A percentile compares a stretch with the other conserved stretches of the same genome.
phyloP scores from a whole-genome alignment of 163 green algal genomes.

The Volvox carteri region DNA sequence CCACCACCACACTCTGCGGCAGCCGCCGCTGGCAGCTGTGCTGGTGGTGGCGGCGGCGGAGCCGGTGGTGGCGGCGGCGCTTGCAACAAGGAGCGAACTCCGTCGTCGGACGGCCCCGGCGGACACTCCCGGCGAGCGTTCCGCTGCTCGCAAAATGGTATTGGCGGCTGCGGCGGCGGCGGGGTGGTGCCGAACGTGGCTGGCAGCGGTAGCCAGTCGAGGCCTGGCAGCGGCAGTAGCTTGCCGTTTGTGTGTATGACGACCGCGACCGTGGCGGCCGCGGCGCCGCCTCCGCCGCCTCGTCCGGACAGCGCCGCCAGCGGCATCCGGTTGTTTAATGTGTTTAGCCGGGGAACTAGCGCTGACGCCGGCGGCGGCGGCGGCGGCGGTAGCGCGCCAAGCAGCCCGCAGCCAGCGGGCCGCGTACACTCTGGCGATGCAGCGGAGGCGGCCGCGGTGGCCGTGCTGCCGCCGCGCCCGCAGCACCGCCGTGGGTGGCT shows the following conservation, averaged over 20 bases:
- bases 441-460: background rate
- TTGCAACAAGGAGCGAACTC: background rate
- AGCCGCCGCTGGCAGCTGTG: background rate
- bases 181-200: background rate
- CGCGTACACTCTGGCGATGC: background rate
- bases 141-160: background rate
- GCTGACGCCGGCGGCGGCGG: background rate
- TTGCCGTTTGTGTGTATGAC: background rate
- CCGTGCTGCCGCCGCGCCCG: background rate
- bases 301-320: background rate
- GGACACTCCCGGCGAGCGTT: background rate
- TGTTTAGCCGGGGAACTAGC: background rate
- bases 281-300: background rate
- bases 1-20: background rate
- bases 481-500: background rate
- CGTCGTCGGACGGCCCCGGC: background rate
- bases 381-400: background rate
- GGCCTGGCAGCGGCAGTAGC: conserved; percentile 10
- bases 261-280: background rate
- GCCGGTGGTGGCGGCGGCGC: background rate
- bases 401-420: background rate
- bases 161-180: background rate
- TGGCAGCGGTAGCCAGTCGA: background rate
- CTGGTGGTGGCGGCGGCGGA: background rate
- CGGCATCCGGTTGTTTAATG: background rate